Evolutionary conservation across 106 monocot species (phyloP).

Genomic region (Allium fistulosum): DNA sequence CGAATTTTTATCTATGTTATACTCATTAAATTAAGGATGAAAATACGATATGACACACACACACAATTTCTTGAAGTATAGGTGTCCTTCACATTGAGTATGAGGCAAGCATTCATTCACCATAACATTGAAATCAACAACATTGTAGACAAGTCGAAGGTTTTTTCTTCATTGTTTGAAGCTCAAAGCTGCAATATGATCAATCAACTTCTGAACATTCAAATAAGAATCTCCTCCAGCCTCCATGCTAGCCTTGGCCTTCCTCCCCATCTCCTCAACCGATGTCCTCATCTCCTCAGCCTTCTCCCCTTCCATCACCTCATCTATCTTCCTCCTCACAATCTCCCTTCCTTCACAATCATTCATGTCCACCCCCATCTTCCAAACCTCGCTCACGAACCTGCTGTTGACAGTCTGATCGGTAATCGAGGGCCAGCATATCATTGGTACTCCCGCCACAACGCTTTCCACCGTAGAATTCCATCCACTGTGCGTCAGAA

Average conservation of each 20-base stretch:
- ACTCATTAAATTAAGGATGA: too few species aligned
- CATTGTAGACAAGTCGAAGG: too few species aligned
- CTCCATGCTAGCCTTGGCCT: constrained; percentile 11
- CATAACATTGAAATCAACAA: too few species aligned
- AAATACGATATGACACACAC: too few species aligned
- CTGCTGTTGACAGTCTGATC: constrained; percentile 19
- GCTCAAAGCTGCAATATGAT: constrained; percentile 8
- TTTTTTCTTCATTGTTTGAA: neutral
- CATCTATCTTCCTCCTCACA: constrained; percentile 17
- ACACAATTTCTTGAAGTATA: too few species aligned
- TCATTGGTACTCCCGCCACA: constrained; percentile 1
- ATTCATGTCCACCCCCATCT: constrained; percentile 31
- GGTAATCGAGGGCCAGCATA: neutral
- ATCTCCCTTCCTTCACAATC: constrained; percentile 6
- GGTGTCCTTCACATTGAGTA: too few species aligned
- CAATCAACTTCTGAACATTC: constrained; percentile 11
- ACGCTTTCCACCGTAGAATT: constrained; percentile 27
- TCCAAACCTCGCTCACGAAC: constrained; percentile 28
- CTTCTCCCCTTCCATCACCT: constrained; percentile 23
- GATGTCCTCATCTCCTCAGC: constrained; percentile 5
- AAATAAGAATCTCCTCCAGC: constrained; percentile 18
- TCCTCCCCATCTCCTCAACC: neutral
- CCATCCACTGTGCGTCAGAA: constrained; percentile 26
- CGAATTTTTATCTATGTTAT: too few species aligned
- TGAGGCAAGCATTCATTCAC: too few species aligned